These are phyloP conservation scores for Loxodes magnus DNA, from an alignment of 73 alveolate genomes.

Conservation along the genomic window DNA sequence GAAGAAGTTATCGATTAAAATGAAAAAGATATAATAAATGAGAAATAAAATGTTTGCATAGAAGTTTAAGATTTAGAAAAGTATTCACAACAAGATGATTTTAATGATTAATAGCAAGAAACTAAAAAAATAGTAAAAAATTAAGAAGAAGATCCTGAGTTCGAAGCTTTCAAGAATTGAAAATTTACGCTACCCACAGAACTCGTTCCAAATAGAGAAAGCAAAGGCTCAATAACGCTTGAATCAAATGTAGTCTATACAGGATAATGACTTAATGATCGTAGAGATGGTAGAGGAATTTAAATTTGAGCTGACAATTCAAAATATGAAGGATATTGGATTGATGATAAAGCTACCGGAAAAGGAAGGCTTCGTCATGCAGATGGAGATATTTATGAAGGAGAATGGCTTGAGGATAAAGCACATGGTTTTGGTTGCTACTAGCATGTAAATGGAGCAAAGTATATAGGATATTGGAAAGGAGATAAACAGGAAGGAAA, in stretches of 20 bases:
- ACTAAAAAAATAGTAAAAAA: too few species aligned
- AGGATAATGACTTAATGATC: neutral
- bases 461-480: conserved; percentile 19
- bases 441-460: conserved; percentile 12
- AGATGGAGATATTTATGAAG: conserved; percentile 38
- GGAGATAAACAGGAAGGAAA: conserved; percentile 19
- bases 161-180: too few species aligned
- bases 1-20: too few species aligned
- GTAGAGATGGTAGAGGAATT: conserved; percentile 32
- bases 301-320: conserved; percentile 43
- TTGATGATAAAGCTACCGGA: conserved; percentile 44
- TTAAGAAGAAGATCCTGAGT: too few species aligned
- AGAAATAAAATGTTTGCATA: too few species aligned
- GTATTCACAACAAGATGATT: too few species aligned
- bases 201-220: too few species aligned
- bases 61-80: too few species aligned
- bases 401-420: conserved; percentile 27
- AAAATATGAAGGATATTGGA: conserved; percentile 53
- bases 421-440: conserved; percentile 14
- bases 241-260: neutral
- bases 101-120: too few species aligned
- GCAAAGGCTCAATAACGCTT: too few species aligned
- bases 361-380: conserved; percentile 31
- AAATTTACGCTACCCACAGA: too few species aligned
- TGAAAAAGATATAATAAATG: too few species aligned